phyloP scores from a whole-genome alignment of 1,284 basidiomycete genomes.

The Kwoniella shivajii region DNA sequence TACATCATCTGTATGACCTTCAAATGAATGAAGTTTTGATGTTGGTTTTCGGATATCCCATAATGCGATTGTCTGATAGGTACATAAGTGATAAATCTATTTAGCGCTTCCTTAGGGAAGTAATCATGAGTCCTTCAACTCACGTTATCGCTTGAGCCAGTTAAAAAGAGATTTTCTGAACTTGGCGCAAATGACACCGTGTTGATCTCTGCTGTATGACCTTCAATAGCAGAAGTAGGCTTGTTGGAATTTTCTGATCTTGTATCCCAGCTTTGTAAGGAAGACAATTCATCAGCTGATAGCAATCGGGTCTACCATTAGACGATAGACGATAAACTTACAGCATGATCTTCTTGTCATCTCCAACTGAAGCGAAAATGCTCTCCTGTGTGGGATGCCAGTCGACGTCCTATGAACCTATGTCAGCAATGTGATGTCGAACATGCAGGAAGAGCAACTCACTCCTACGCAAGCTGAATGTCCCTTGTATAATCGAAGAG shows the following conservation, averaged over 20 bases:
- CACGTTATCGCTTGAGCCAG: slow-evolving; percentile 92
- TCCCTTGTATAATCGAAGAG: slow-evolving; percentile 78
- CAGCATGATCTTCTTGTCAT: slow-evolving; percentile 93
- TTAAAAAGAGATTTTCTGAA: slow-evolving; percentile 80
- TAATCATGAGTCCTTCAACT: slow-evolving; percentile 18
- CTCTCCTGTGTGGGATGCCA: slow-evolving; percentile 87
- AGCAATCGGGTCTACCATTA: too few species aligned
- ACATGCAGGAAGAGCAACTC: slow-evolving; percentile 47
- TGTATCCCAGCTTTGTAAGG: slow-evolving; percentile 80
- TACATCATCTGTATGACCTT: slow-evolving; percentile 92
- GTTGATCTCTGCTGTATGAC: slow-evolving; percentile 88
- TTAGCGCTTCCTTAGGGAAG: neutral
- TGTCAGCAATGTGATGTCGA: slow-evolving; percentile 12
- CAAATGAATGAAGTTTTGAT: slow-evolving; percentile 86
- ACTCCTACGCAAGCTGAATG: slow-evolving; percentile 89
- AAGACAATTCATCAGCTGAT: neutral
- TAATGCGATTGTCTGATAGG: slow-evolving; percentile 76
- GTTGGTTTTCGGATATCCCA: slow-evolving; percentile 84
- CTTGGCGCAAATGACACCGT: slow-evolving; percentile 87
- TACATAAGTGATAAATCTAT: neutral
- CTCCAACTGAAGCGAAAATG: slow-evolving; percentile 93
- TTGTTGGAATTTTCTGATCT: slow-evolving; percentile 65
- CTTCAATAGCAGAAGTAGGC: slow-evolving; percentile 74
- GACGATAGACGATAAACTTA: slow-evolving; percentile 54
- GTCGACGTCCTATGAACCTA: slow-evolving; percentile 78